Base-by-base conservation (phyloP, 1,139 yeast genomes). In the Wickerhamomyces sp. region DNA sequence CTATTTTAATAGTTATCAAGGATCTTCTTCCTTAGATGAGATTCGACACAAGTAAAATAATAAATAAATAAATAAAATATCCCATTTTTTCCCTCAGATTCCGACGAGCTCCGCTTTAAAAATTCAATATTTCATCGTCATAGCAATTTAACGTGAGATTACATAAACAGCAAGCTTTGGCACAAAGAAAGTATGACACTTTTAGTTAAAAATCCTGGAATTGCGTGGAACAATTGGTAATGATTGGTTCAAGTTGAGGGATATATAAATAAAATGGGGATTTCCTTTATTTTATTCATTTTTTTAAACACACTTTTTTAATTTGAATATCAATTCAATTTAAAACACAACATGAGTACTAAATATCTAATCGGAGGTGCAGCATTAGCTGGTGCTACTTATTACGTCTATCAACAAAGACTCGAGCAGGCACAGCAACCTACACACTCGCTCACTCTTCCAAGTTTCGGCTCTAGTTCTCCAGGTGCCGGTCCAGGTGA, bases 321-420 rank as follows among this genome's bases (percentile, higher is more conserved):
- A 17, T 12, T 6, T 24, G 13, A 24, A 5, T 8, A 24, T 7
- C 27, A 21, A 21, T 21, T 21, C 24, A 24, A 7, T n/a, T n/a
- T 14, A 28, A 15, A 15, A 9, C 8, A 9, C n/a, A 36, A 14
- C 10, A 53, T 50, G 53, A 35, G 49, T 12, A 31, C 45, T 10
- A 53, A 47, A 50, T 42, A 48, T 28, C 36, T 55, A 22, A 32
- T 61, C 25, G 62, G 63, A 9, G 52, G 55, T 37, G 61, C 56
- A 21, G 66, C 62, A n/a, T 51, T 64, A n/a, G 68, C 67, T n/a
- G 65, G 61, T 16, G 68, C 63, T 12, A 65, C 64, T 17, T 60
- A 62, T 39, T 67, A 67, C 46, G 45, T 66, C 34, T 66, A 65
- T 41, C 56, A 56, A 40, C 49, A 52, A 37, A 53, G 58, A 52